phyloP scores from a whole-genome alignment of 2,329 filamentous ascomycete species.

The Xylaria sp. region DNA sequence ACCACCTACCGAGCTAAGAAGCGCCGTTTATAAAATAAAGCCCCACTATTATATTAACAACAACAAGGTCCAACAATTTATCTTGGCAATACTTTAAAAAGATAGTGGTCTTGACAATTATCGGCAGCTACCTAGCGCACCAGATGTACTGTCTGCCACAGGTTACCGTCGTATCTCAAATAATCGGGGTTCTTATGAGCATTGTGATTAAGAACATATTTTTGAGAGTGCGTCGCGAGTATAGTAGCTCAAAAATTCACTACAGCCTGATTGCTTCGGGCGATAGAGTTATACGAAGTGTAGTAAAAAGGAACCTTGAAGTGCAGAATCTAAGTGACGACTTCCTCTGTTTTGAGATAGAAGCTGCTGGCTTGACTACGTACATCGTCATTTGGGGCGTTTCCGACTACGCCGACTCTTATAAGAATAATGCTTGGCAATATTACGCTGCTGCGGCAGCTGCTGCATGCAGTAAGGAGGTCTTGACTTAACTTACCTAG shows the following conservation, averaged over 20 bases:
- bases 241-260: background rate
- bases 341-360: too few relatives aligned
- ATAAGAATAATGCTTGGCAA: too few relatives aligned
- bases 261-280: slow-evolving; percentile 12
- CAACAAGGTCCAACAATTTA: slow-evolving; percentile 21
- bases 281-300: too few relatives aligned
- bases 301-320: background rate
- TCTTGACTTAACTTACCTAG: too few relatives aligned
- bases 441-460: too few relatives aligned
- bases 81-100: slow-evolving; percentile 17
- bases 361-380: too few relatives aligned
- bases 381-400: too few relatives aligned
- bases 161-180: slow-evolving; percentile 12
- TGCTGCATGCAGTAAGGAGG: too few relatives aligned
- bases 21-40: slow-evolving; percentile 26
- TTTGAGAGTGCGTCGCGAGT: background rate
- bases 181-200: slow-evolving; percentile 5
- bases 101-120: slow-evolving; percentile 19
- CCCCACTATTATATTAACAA: slow-evolving; percentile 25
- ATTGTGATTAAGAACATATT: slow-evolving; percentile 10
- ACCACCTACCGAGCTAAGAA: slow-evolving; percentile 24
- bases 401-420: too few relatives aligned
- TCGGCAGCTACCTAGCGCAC: slow-evolving; percentile 10
- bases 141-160: slow-evolving; percentile 26
- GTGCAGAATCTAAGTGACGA: background rate